A percentile compares a stretch with the other conserved stretches of the same genome.
Evolutionary conservation across 805 yeast species (phyloP).

Genomic region (Starmerella roubikii): DNA sequence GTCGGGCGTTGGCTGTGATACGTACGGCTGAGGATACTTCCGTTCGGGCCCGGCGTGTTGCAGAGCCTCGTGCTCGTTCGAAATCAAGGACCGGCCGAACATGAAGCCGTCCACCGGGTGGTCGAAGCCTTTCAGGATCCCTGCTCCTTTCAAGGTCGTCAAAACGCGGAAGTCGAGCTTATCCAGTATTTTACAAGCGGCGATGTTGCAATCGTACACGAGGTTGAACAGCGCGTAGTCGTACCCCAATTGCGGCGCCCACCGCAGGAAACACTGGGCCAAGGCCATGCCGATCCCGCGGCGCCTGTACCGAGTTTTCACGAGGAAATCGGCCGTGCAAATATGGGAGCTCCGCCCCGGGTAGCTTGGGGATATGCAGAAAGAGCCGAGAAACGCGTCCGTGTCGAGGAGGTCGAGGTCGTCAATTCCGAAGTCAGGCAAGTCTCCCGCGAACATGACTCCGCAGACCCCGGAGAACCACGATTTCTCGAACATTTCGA

Average conservation of each 20-base stretch:
- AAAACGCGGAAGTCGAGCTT: conserved; percentile 59
- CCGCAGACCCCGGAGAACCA: conserved; percentile 87
- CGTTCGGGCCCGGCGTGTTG: too few relatives aligned
- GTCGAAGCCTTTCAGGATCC: conserved; percentile 70
- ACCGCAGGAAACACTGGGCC: conserved; percentile 69
- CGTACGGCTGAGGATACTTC: too few relatives aligned
- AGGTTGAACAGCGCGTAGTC: conserved; percentile 72
- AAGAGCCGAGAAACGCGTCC: conserved; percentile 80
- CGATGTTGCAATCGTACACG: conserved; percentile 76
- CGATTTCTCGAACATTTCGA: conserved; percentile 63
- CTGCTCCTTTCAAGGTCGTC: conserved; percentile 78
- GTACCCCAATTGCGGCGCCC: conserved; percentile 86
- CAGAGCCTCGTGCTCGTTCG: too few relatives aligned
- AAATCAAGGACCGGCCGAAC: conserved; percentile 58
- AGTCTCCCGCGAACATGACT: conserved; percentile 10
- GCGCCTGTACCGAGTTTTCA: conserved; percentile 83
- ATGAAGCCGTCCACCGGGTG: conserved; percentile 76
- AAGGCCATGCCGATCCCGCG: conserved; percentile 82
- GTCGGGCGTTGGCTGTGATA: too few relatives aligned
- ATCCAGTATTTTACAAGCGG: conserved; percentile 70
- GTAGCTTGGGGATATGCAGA: conserved; percentile 71
- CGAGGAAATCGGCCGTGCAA: conserved; percentile 79
- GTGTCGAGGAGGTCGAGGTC: conserved; percentile 59
- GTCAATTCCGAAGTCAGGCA: conserved; percentile 18
- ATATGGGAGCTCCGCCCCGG: conserved; percentile 90